These are phyloP conservation scores for Huntiella moniliformis DNA, from an alignment of 2,329 filamentous ascomycete genomes.

Conservation along the genomic window DNA sequence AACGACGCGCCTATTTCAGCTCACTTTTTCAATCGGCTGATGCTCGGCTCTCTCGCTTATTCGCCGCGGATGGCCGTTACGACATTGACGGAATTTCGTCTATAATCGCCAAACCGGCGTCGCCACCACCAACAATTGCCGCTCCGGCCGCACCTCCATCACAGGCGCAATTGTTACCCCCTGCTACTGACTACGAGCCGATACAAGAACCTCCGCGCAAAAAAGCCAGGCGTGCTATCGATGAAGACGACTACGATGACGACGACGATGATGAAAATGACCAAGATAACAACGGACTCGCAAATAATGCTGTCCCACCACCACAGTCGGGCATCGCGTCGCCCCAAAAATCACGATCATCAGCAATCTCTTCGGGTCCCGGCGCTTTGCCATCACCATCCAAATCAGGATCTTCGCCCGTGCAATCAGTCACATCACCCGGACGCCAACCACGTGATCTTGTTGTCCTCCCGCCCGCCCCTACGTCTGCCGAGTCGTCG, in stretches of 20 bases:
- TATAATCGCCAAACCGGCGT: slow-evolving; percentile 33
- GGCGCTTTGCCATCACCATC: slow-evolving; percentile 47
- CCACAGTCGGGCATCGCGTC: slow-evolving; percentile 22
- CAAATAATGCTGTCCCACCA: neutral
- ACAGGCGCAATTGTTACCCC: slow-evolving; percentile 23
- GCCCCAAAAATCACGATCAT: slow-evolving; percentile 27
- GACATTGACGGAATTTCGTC: slow-evolving; percentile 34
- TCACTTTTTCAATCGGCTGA: slow-evolving; percentile 63
- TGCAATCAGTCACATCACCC: slow-evolving; percentile 41
- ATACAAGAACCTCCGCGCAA: slow-evolving; percentile 47
- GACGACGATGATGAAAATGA: slow-evolving; percentile 64
- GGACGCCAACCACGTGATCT: slow-evolving; percentile 16
- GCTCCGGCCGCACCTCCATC: slow-evolving; percentile 45
- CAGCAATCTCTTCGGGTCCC: slow-evolving; percentile 29
- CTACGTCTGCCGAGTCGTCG: slow-evolving; percentile 26
- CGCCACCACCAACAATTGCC: slow-evolving; percentile 49
- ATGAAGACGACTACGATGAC: slow-evolving; percentile 72
- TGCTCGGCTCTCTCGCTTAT: slow-evolving; percentile 57
- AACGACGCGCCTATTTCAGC: slow-evolving; percentile 54
- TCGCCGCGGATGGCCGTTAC: slow-evolving; percentile 38
- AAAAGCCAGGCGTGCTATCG: slow-evolving; percentile 57
- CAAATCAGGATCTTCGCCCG: slow-evolving; percentile 49
- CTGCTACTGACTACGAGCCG: slow-evolving; percentile 39
- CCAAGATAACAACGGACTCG: slow-evolving; percentile 35
- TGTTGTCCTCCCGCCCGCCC: slow-evolving; percentile 6